Conservation (phyloP, 1,284 basidiomycete species). For the Mycena sp. region DNA sequence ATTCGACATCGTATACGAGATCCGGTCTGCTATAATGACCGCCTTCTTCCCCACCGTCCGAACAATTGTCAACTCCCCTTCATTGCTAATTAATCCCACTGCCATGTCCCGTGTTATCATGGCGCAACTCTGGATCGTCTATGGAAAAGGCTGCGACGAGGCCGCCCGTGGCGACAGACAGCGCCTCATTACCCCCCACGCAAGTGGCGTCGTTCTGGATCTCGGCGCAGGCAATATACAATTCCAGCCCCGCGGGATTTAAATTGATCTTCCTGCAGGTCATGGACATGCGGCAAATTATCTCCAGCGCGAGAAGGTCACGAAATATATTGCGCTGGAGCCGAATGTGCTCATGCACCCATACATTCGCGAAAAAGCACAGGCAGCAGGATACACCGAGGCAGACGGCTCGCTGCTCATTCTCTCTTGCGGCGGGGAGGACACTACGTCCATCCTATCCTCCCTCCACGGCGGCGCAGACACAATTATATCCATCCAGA, state of each 20-base stretch:
- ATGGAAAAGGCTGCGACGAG: conserved; percentile 60
- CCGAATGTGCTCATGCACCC: conserved; percentile 72
- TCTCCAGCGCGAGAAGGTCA: conserved; percentile 60
- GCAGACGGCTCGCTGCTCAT: conserved; percentile 51
- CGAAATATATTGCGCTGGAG: conserved; percentile 74
- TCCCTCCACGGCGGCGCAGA: conserved; percentile 54
- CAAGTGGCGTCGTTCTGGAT: conserved; percentile 71
- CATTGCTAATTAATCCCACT: conserved; percentile 55
- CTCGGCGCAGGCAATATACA: conserved; percentile 67
- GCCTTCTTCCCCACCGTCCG: conserved; percentile 54
- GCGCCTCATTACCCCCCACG: conserved; percentile 60
- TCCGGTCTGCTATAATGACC: background rate
- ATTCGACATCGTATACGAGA: conserved; percentile 5
- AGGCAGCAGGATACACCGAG: conserved; percentile 62
- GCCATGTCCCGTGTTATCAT: conserved; percentile 66
- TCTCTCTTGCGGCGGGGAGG: conserved; percentile 67
- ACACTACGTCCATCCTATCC: conserved; percentile 56
- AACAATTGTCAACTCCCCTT: conserved; percentile 52
- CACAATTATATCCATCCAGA: conserved; percentile 66
- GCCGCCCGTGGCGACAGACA: conserved; percentile 52
- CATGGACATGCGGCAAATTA: conserved; percentile 70
- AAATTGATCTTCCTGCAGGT: conserved; percentile 45
- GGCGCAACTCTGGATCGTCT: conserved; percentile 63
- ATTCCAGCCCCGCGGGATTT: background rate
- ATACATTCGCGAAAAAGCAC: conserved; percentile 57